phyloP scores from a whole-genome alignment of 139 green algal species.

The Ulvella scutata region DNA sequence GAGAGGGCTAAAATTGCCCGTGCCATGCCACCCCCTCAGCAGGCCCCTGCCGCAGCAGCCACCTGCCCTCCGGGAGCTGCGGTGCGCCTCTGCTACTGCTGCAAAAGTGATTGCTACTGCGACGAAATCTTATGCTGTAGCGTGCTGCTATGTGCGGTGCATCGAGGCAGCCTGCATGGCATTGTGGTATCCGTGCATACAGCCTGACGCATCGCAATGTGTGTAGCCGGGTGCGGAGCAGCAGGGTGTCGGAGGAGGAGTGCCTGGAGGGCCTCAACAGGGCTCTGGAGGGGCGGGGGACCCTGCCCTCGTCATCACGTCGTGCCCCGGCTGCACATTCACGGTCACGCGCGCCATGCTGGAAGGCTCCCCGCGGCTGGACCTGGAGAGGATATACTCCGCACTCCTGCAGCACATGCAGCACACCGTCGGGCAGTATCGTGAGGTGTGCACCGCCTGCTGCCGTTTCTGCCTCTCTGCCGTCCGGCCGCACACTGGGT shows the following conservation, averaged over 20 bases:
- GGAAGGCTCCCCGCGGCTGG: background rate
- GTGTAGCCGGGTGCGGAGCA: no score
- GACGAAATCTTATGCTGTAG: no score
- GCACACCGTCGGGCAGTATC: background rate
- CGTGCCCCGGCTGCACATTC: background rate
- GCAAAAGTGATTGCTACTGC: no score
- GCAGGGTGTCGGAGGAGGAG: background rate
- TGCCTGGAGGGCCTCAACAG: background rate
- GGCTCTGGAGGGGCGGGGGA: background rate
- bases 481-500: no score
- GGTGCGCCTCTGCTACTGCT: no score
- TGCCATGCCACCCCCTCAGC: background rate
- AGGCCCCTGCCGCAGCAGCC: no score
- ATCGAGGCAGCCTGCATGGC: no score
- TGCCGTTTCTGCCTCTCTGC: no score
- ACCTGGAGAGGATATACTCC: conserved; percentile 1
- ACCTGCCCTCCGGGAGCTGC: no score
- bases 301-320: background rate
- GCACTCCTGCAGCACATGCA: background rate
- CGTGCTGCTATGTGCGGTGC: no score
- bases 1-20: background rate
- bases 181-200: no score
- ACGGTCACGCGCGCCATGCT: background rate
- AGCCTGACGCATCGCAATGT: no score
- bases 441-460: background rate